Conservation (phyloP, 305 asterid species). For the Andrographis paniculata region DNA sequence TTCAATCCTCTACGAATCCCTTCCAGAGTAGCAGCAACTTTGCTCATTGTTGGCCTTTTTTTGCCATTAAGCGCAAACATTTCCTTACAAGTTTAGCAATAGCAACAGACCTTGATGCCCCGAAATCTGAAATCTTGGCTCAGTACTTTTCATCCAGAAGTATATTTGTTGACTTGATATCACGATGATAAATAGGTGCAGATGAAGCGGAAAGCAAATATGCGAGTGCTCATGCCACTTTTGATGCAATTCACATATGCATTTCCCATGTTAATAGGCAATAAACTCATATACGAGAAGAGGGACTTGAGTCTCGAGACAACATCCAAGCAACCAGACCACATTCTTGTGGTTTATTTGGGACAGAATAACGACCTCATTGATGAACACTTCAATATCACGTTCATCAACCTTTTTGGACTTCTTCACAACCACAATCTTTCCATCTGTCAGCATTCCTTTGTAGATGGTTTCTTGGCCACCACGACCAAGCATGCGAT, state of each 20-base stretch:
- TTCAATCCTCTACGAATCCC: slow-evolving; percentile 15
- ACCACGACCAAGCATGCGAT: slow-evolving; percentile 21
- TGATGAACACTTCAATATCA: slow-evolving; percentile 27
- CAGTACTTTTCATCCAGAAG: too few relatives aligned
- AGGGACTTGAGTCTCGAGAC: slow-evolving; percentile 32
- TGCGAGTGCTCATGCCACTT: slow-evolving; percentile 27
- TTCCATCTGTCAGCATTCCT: too few relatives aligned
- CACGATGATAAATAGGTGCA: slow-evolving; percentile 23
- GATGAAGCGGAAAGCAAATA: slow-evolving; percentile 32
- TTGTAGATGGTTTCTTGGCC: slow-evolving; percentile 30
- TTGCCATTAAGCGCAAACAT: too few relatives aligned
- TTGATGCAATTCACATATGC: slow-evolving; percentile 21
- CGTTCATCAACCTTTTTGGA: slow-evolving; percentile 20
- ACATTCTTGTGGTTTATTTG: slow-evolving; percentile 31
- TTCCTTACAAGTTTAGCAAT: too few relatives aligned
- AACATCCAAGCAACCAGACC: slow-evolving; percentile 27
- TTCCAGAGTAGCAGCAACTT: slow-evolving; percentile 22
- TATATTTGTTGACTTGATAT: slow-evolving; percentile 30
- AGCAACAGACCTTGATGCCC: slow-evolving; percentile 21
- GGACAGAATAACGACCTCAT: slow-evolving; percentile 30
- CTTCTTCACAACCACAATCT: slow-evolving; percentile 25
- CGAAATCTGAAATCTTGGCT: slow-evolving; percentile 25
- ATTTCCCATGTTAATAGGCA: slow-evolving; percentile 22
- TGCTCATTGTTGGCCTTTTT: slow-evolving; percentile 19
- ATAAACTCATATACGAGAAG: too few relatives aligned